phyloP scores from a whole-genome alignment of 495 filamentous ascomycete genomes.

The Penicillium antarcticum region DNA sequence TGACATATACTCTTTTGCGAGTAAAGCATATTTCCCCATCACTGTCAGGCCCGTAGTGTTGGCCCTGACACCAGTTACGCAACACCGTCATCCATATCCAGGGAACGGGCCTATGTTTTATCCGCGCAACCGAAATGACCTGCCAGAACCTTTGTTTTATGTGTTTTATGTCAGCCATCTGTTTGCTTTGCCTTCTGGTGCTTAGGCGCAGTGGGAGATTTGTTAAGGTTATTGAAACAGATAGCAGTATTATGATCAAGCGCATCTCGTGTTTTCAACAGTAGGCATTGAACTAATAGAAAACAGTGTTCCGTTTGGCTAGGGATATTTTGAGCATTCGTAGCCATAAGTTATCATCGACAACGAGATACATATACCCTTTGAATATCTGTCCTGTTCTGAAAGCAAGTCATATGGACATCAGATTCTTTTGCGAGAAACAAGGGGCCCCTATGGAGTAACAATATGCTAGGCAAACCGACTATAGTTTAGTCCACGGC shows the following conservation, averaged over 20 bases:
- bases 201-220: too few relatives aligned
- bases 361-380: too few relatives aligned
- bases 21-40: neutral
- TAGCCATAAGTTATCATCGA: too few relatives aligned
- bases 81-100: neutral
- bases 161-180: constrained; percentile 4
- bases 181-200: neutral
- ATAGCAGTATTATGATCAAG: too few relatives aligned
- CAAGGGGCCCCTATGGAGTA: neutral
- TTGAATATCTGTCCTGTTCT: too few relatives aligned
- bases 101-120: neutral
- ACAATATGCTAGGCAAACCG: neutral
- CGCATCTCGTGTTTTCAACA: too few relatives aligned
- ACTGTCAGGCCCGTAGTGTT: neutral
- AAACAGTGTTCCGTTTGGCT: too few relatives aligned
- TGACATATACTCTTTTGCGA: constrained; percentile 15
- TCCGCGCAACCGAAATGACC: neutral
- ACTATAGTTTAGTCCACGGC: constrained; percentile 10
- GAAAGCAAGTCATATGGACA: too few relatives aligned
- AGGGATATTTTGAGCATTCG: too few relatives aligned
- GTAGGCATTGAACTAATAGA: too few relatives aligned
- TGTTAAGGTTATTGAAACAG: too few relatives aligned
- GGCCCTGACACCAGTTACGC: neutral
- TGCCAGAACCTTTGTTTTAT: neutral
- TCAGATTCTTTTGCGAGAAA: neutral